A percentile compares a stretch with the other conserved stretches of the same genome.
phyloP scores from a whole-genome alignment of 768 basidiomycete genomes.

The Lepiota venenata region DNA sequence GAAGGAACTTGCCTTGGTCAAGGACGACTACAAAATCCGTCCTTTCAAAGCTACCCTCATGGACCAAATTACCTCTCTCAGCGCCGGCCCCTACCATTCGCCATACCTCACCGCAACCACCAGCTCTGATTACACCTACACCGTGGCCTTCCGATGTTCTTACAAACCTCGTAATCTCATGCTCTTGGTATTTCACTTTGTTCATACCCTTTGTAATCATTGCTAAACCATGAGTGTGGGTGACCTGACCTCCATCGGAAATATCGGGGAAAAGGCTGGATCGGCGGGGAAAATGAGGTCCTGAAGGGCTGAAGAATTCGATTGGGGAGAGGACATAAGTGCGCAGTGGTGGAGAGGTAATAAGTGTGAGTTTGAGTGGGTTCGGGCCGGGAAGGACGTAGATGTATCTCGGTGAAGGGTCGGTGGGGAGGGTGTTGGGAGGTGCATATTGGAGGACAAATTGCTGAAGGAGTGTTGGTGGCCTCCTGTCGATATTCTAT shows the following conservation, averaged over 20 bases:
- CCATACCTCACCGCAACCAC: constrained; percentile 65
- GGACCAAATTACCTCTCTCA: constrained; percentile 32
- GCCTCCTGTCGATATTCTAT: constrained; percentile 86
- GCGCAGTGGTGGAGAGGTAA: constrained; percentile 65
- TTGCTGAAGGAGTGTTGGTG: constrained; percentile 77
- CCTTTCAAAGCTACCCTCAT: constrained; percentile 47
- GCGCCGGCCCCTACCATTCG: constrained; percentile 43
- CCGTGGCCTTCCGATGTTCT: constrained; percentile 80
- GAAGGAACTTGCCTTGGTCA: constrained; percentile 47
- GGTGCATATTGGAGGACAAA: constrained; percentile 62
- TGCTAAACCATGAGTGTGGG: constrained; percentile 46
- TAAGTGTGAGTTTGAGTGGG: constrained; percentile 45
- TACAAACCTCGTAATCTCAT: constrained; percentile 57
- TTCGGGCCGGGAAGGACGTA: constrained; percentile 49
- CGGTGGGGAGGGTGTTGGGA: constrained; percentile 59
- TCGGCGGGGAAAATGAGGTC: background rate
- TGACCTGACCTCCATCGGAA: constrained; percentile 16
- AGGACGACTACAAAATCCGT: constrained; percentile 72
- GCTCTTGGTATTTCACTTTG: constrained; percentile 42
- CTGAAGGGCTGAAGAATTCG: constrained; percentile 53
- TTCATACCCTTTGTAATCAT: constrained; percentile 38
- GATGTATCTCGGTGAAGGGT: constrained; percentile 46
- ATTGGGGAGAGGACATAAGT: constrained; percentile 56
- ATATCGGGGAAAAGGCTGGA: background rate
- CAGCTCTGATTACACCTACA: constrained; percentile 58